Conservation (phyloP, 148 eudicot species). For the Rhododendron mucronatum region DNA sequence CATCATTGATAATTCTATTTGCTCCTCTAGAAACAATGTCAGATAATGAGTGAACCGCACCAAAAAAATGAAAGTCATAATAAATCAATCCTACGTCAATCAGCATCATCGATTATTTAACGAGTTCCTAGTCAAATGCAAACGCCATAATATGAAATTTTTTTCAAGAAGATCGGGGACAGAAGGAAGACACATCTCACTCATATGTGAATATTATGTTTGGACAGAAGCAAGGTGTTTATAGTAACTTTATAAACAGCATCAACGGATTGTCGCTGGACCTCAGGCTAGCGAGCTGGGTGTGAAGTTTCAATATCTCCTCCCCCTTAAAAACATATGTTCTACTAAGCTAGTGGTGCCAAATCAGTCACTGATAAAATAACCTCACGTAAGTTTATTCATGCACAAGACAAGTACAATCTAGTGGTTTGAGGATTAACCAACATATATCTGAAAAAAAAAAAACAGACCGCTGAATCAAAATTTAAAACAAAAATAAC, state of each 20-base stretch:
- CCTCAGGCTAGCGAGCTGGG: not conserved
- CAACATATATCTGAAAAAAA: not conserved
- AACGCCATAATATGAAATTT: not conserved
- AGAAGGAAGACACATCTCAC: not conserved
- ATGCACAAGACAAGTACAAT: not conserved
- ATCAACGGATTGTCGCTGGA: not conserved
- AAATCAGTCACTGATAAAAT: not conserved
- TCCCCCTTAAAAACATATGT: not conserved
- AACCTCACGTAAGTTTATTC: not conserved
- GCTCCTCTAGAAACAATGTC: not conserved
- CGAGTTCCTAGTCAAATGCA: not conserved
- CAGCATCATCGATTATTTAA: not conserved
- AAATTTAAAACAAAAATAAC: not conserved
- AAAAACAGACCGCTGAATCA: not conserved
- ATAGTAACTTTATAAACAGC: not conserved
- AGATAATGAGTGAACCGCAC: not conserved
- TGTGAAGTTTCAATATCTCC: not conserved
- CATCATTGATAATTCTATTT: not conserved
- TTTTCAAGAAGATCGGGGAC: not conserved
- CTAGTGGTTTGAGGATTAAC: not conserved
- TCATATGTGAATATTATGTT: not conserved
- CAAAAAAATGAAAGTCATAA: not conserved
- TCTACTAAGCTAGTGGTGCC: not conserved
- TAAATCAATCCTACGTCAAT: not conserved
- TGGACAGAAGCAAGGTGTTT: not conserved